Evolutionary conservation across 108 stramenopile species (phyloP), one percentile per base, ranked within the genome.

Genomic region (Cyclotella baltica): DNA sequence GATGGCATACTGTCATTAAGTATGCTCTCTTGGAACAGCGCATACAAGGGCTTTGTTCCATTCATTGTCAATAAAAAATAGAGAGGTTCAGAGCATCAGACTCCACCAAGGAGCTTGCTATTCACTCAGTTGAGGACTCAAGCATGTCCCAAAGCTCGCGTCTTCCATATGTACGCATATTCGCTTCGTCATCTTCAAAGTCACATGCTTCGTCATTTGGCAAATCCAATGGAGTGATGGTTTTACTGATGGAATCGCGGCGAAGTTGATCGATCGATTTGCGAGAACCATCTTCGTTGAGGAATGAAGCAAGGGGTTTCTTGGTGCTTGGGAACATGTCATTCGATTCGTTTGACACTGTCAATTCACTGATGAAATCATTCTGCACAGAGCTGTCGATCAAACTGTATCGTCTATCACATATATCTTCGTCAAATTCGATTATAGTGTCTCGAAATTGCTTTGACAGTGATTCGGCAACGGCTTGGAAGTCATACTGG

Each of bases 201-300:
- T 59, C 58, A 43, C 61, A 36, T 13, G 15, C 35, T 35, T 72
- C 57, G 11, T 31, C 33, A 43, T 62, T 8, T 19, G 72, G 50
- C 35, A 73, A 31, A 11, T 51, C 25, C 1, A 25, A 13, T 51
- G 59, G 48, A 23, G 47, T 19, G 25, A 63, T 40, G 20, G 50
- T 48, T 20, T 10, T 6, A 71, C 20, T 18, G 15, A 9, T 20
- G 8, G 51, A 36, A 22, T 56, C 64, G 16, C 33, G 33, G 0
- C 27, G 19, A 10, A 76, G 46, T 23, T 76, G 55, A 1, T 67
- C 75, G 34, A 68, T 47, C 8, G 36, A 53, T 43, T 68, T 76
- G 22, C 66, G 30, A 16, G 36, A 15, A 0, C 75, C 75, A 30
- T 65, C 31, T 13, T 4, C 30, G 58, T 62, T 68, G 31, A 36